phyloP scores from a whole-genome alignment of 2,329 filamentous ascomycete genomes.

The Plectosphaerella sp. region DNA sequence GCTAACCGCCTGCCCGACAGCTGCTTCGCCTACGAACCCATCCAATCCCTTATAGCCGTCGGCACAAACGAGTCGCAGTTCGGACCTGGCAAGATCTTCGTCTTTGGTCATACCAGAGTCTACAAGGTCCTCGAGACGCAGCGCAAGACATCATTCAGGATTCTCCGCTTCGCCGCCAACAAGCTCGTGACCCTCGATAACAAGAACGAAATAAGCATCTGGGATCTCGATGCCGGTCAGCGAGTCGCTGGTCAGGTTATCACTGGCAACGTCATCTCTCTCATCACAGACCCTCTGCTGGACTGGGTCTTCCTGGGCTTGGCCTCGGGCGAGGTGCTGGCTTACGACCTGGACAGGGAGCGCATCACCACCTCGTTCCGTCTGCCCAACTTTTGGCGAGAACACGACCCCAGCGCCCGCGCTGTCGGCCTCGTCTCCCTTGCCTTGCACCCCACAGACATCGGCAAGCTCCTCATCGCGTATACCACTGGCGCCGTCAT shows the following conservation, averaged over 20 bases:
- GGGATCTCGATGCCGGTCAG: slow-evolving; percentile 68
- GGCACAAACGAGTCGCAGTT: slow-evolving; percentile 86
- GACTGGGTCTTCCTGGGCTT: slow-evolving; percentile 90
- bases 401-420: slow-evolving; percentile 63
- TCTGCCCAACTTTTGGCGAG: slow-evolving; percentile 82
- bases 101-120: slow-evolving; percentile 80
- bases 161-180: slow-evolving; percentile 79
- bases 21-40: slow-evolving; percentile 83
- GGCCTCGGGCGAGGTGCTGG: slow-evolving; percentile 77
- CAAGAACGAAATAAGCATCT: slow-evolving; percentile 81
- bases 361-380: slow-evolving; percentile 65
- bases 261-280: slow-evolving; percentile 67
- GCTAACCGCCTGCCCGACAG: slow-evolving; percentile 35
- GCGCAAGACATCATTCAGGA: slow-evolving; percentile 68
- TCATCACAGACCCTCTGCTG: slow-evolving; percentile 82
- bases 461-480: slow-evolving; percentile 86
- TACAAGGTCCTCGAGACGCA: slow-evolving; percentile 68
- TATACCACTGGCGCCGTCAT: slow-evolving; percentile 84
- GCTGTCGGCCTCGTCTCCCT: slow-evolving; percentile 66
- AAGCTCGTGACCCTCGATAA: slow-evolving; percentile 80
- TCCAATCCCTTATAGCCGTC: slow-evolving; percentile 89
- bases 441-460: slow-evolving; percentile 84
- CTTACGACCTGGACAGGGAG: slow-evolving; percentile 89
- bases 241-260: slow-evolving; percentile 68
- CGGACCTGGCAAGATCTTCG: slow-evolving; percentile 80